Evolutionary conservation across 176 grass and related monocot species (phyloP).

Genomic region (Tillandsia leiboldiana): DNA sequence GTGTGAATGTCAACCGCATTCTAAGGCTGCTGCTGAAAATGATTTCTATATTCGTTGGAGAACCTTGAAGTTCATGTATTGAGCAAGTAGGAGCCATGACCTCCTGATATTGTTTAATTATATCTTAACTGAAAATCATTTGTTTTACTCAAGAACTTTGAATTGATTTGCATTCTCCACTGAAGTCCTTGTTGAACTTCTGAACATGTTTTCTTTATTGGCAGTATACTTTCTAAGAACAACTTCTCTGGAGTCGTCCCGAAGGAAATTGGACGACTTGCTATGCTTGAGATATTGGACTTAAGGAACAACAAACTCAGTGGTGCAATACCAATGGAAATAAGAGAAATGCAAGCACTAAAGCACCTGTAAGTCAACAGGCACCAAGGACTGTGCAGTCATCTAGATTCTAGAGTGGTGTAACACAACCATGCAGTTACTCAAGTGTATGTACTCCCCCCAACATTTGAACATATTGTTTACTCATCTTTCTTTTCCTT

Average conservation of each 20-base stretch:
- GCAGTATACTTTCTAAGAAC: slow-evolving; percentile 77
- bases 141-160: neutral
- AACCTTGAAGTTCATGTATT: too few relatives aligned
- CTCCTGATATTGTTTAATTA: too few relatives aligned
- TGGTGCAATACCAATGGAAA: slow-evolving; percentile 67
- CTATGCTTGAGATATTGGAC: slow-evolving; percentile 72
- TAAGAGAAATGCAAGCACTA: slow-evolving; percentile 71
- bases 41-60: too few relatives aligned
- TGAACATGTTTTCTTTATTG: slow-evolving; percentile 3
- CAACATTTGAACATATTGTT: slow-evolving; percentile 12
- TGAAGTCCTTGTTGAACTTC: neutral
- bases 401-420: neutral
- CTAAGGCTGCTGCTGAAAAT: too few relatives aligned
- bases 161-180: slow-evolving; percentile 1
- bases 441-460: slow-evolving; percentile 8
- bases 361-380: slow-evolving; percentile 67
- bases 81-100: too few relatives aligned
- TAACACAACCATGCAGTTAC: neutral
- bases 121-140: neutral
- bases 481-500: slow-evolving; percentile 5
- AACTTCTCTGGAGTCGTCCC: slow-evolving; percentile 67
- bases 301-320: slow-evolving; percentile 71
- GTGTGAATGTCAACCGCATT: too few relatives aligned
- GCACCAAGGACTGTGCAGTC: slow-evolving; percentile 5
- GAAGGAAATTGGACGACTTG: slow-evolving; percentile 60